Evolutionary conservation across 2,329 filamentous ascomycete species (phyloP).

Genomic region (Catunica adiposa): DNA sequence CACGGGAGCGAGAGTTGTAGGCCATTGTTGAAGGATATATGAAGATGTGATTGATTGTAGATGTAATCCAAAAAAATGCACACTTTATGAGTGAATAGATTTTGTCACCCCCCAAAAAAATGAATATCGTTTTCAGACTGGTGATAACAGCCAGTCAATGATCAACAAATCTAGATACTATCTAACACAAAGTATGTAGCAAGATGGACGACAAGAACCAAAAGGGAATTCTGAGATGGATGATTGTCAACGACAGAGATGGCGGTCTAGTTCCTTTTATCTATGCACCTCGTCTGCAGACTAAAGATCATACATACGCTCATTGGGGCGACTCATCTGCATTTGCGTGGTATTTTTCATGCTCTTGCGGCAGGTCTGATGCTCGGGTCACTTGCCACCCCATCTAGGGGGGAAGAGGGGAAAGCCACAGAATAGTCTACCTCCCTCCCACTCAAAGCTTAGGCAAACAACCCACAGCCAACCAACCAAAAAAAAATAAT

Average conservation of each 20-base stretch:
- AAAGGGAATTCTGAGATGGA: background rate
- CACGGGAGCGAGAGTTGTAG: constrained; percentile 9
- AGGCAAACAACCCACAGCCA: too few relatives aligned
- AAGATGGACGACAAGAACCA: background rate
- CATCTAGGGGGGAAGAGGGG: background rate
- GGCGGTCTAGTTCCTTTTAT: constrained; percentile 5
- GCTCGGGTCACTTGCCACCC: background rate
- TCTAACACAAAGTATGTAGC: background rate
- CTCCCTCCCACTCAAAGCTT: too few relatives aligned
- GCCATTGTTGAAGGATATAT: constrained; percentile 5
- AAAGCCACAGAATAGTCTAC: too few relatives aligned
- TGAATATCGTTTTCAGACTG: background rate
- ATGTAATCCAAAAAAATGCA: background rate
- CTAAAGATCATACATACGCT: background rate
- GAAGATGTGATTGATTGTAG: background rate
- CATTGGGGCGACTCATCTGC: constrained; percentile 2
- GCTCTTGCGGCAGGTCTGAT: background rate
- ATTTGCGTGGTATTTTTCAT: background rate
- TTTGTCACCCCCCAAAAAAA: too few relatives aligned
- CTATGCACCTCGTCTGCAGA: background rate
- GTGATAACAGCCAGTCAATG: background rate
- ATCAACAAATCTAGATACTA: background rate
- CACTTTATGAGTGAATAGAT: background rate
- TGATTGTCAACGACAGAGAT: background rate
- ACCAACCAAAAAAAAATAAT: background rate